Base-by-base conservation (phyloP, 2,329 filamentous ascomycete species). In the Penicillium hesseltinei region DNA sequence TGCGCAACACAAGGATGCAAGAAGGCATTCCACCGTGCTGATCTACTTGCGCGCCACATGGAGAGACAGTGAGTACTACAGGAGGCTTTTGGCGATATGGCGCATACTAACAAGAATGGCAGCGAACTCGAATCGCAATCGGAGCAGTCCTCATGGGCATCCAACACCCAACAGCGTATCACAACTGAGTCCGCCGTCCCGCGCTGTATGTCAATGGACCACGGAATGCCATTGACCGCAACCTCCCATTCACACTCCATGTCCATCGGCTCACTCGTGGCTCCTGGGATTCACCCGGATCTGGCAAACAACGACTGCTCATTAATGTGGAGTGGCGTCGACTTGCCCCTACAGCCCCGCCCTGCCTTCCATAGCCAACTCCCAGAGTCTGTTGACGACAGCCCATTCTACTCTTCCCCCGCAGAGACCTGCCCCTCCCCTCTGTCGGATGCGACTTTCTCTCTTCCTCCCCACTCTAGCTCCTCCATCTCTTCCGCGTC, bases 1-100 rank as follows among this genome's bases (percentile, higher is more conserved):
- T 81, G 79, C 64, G 68, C 71, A 23, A 69, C 77, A 33, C 66
- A 68, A 56, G 76, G 74, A 53, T 81, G 79, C 69, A 73, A 73
- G 49, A 80, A 80, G 61, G 73, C 77, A 23, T 81, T 81, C 59
- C 78, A 80, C 59, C 77, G 79, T 15, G 66, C 75, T 29, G 79
- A 81, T 66, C 67, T 81, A 44, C 70, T 80, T 45, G 69, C 76
- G 35, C 75, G 79, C 29, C 79, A 81, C 65, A 76, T 80, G 70
- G 79, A 80, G 63, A 74, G 78, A 73, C 79, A 81, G 79, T 81
- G 68, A 66, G 77, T 74, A 29, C 33, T 43, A 19, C 11, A 1
- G 7, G 13, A 35, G 39, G n/a, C 42, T 35, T n/a, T 19, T 4
- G 13, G 38, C 10, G 0, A 17, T 17, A n/a, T 21, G 11, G 36